Percentiles rank a stretch among this genome's conserved stretches.
Conservation (phyloP, 2,329 filamentous ascomycete species). For the Penicillium corylophilum region DNA sequence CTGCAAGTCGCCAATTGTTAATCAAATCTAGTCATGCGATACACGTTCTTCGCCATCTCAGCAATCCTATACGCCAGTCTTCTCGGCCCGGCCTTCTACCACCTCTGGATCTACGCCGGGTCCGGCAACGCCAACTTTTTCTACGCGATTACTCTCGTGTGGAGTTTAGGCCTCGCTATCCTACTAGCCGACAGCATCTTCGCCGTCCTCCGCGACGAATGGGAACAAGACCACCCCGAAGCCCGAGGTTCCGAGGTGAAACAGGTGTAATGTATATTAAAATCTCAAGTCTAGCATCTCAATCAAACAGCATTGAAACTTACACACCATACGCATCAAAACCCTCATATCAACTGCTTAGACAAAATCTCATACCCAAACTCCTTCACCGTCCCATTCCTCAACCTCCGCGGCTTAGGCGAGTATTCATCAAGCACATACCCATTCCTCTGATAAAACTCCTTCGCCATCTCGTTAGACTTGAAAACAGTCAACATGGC, state of each 20-base stretch:
- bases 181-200: conserved; percentile 86
- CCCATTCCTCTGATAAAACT: conserved; percentile 53
- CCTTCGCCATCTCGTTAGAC: conserved; percentile 48
- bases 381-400: conserved; percentile 51
- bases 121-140: conserved; percentile 99
- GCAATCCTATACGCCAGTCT: conserved; percentile 84
- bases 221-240: conserved; percentile 88
- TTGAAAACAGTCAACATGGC: conserved; percentile 62
- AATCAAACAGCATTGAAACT: conserved; percentile 1
- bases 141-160: conserved; percentile 98
- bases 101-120: conserved; percentile 97
- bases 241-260: conserved; percentile 83
- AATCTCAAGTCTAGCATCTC: conserved; percentile 3
- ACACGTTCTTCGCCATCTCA: conserved; percentile 81
- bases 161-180: conserved; percentile 86
- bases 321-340: not conserved
- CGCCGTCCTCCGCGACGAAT: conserved; percentile 85
- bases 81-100: conserved; percentile 90
- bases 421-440: conserved; percentile 55
- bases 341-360: conserved; percentile 34
- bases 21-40: conserved; percentile 70
- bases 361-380: conserved; percentile 56
- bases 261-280: conserved; percentile 63
- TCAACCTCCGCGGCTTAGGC: conserved; percentile 49
- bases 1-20: conserved; percentile 18